Conservation (phyloP, 306 rosid genomes). For the Ormosia semicastrata region DNA sequence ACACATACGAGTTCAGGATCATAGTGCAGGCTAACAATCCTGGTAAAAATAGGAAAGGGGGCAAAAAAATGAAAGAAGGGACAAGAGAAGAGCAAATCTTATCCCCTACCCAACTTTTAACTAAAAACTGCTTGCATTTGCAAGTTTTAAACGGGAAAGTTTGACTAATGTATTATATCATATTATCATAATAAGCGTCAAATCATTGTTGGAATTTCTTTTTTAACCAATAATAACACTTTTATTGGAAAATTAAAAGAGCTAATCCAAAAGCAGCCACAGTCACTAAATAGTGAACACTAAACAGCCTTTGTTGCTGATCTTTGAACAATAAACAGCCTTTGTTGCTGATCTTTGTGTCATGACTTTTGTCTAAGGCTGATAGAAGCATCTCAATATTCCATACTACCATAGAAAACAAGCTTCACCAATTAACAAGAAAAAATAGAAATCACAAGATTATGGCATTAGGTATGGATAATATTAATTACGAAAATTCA, state of each 20-base stretch:
- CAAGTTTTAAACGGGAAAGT: too few relatives aligned
- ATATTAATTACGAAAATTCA: too few relatives aligned
- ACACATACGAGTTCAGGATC: background rate
- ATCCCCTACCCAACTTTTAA: background rate
- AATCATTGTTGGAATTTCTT: too few relatives aligned
- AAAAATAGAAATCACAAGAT: too few relatives aligned
- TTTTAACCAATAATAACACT: too few relatives aligned
- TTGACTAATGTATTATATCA: too few relatives aligned
- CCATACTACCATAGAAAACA: background rate
- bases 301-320: background rate
- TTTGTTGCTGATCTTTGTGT: background rate
- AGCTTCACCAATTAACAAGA: too few relatives aligned
- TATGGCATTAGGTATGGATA: too few relatives aligned
- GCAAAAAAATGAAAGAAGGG: background rate
- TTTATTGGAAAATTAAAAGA: too few relatives aligned
- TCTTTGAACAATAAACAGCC: background rate
- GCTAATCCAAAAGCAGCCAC: too few relatives aligned
- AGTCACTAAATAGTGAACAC: background rate
- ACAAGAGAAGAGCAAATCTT: too few relatives aligned
- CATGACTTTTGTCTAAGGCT: background rate
- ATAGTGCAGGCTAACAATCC: background rate
- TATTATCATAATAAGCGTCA: too few relatives aligned
- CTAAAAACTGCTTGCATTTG: background rate
- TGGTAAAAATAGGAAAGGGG: background rate
- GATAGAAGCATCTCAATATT: conserved; percentile 2